Conservation (phyloP, 176 grass and related monocot genomes). For the Cenchrus fungigraminus region DNA sequence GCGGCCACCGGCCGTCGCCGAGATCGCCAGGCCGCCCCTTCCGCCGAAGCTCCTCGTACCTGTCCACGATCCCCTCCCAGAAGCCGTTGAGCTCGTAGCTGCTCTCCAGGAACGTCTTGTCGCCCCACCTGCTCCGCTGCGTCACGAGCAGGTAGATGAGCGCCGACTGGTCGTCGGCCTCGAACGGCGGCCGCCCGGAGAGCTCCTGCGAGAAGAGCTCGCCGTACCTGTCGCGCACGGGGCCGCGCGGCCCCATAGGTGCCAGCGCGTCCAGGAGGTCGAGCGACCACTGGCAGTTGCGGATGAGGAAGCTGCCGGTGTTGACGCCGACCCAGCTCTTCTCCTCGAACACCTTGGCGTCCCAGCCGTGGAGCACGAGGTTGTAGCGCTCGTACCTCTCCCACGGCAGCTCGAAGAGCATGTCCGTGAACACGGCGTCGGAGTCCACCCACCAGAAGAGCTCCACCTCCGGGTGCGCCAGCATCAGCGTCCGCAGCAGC, state of each 20-base stretch:
- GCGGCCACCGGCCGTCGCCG: conserved; percentile 73
- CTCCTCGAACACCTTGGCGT: conserved; percentile 73
- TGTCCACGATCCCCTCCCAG: conserved; percentile 73
- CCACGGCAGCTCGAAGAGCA: conserved; percentile 81
- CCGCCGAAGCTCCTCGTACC: conserved; percentile 71
- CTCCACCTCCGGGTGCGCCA: conserved; percentile 89
- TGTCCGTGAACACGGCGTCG: conserved; percentile 89
- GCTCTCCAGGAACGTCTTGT: conserved; percentile 72
- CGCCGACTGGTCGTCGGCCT: conserved; percentile 95
- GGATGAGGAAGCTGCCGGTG: conserved; percentile 88
- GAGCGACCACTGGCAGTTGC: conserved; percentile 95
- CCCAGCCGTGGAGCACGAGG: conserved; percentile 86
- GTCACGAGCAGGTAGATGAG: conserved; percentile 79
- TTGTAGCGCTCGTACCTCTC: conserved; percentile 68
- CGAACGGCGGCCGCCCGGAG: conserved; percentile 69
- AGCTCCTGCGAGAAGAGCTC: conserved; percentile 65
- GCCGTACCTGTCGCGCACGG: conserved; percentile 65
- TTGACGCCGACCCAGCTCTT: conserved; percentile 79
- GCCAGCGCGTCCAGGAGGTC: conserved; percentile 80
- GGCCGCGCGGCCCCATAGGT: conserved; percentile 78
- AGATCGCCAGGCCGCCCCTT: conserved; percentile 45
- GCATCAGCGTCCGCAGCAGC: conserved; percentile 82
- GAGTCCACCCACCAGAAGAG: conserved; percentile 96
- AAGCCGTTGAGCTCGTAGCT: conserved; percentile 86
- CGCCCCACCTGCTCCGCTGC: conserved; percentile 62